Evolutionary conservation across 1,139 yeast genomes (phyloP).

Genomic region (Taphrina betulina): DNA sequence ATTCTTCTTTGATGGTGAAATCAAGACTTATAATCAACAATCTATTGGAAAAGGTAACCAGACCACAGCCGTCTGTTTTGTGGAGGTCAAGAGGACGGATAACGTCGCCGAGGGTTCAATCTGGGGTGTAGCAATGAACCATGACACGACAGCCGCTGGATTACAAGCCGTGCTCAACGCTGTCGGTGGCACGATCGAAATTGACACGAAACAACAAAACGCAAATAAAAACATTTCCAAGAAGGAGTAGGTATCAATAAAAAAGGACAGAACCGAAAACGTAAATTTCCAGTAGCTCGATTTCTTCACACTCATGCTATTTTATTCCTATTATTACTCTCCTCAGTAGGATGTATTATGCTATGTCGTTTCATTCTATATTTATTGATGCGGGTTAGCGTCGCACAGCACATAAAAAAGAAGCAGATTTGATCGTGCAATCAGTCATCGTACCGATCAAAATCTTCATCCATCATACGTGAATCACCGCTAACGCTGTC

Average conservation of each 20-base stretch:
- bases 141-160: constrained; percentile 89
- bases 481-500: too few relatives aligned
- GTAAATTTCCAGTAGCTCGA: too few relatives aligned
- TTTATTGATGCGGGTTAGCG: too few relatives aligned
- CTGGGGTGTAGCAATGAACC: constrained; percentile 95
- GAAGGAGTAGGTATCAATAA: too few relatives aligned
- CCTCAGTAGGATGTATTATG: too few relatives aligned
- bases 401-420: too few relatives aligned
- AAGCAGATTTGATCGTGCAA: too few relatives aligned
- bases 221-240: constrained; percentile 19
- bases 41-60: constrained; percentile 83
- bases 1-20: constrained; percentile 63
- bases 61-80: constrained; percentile 87
- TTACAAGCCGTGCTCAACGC: constrained; percentile 59
- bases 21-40: constrained; percentile 85
- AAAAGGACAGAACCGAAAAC: too few relatives aligned
- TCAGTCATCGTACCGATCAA: constrained; percentile 6
- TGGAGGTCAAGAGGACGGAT: constrained; percentile 55
- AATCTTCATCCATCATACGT: not conserved
- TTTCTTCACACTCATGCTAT: too few relatives aligned
- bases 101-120: constrained; percentile 41
- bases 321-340: too few relatives aligned
- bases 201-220: constrained; percentile 21
- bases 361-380: too few relatives aligned
- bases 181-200: constrained; percentile 28